Base-by-base conservation (phyloP, 2,329 filamentous ascomycete genomes). In the Zymoseptoria tritici region DNA sequence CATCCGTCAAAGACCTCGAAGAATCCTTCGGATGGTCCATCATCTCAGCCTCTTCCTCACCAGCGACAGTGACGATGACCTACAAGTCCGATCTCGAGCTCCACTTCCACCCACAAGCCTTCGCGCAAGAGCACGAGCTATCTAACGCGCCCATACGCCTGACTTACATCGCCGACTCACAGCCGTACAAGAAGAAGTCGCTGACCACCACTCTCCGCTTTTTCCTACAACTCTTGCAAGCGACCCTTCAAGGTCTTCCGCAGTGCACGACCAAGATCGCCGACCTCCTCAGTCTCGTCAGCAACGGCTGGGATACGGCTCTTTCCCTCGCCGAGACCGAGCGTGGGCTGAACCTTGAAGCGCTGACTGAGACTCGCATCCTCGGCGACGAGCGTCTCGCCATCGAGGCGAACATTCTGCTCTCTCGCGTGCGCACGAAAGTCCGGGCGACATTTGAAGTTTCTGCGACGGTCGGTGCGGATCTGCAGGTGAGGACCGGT, bases 21-120 rank as follows among this genome's bases (percentile, higher is more conserved):
- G 80, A 81, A 60, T 74, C 82, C 57, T 79, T 86, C 68, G 87
- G 87, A 57, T 94, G 90, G 90, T 81, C 83, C 26, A 85, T 93
- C 62, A 85, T 82, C 2, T 77, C 79, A 3, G 71, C 71, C 11
- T 84, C 87, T 19, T 81, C 87, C 21, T 77, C 81, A 1, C 82
- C 80, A 19, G 83, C 81, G 1, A 83, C 78, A 2, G 74, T 91
- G n/a, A 90, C 88, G 0, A 86, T 93, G 83, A 84, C 83, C 3
- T 91, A 91, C 75, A 80, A 79, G 65, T 83, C 83, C 46, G 86
- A 90, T 64, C 83, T 93, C 49, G 85, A 91, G 70, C 80, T 93
- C 9, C 85, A 86, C 58, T 88, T 93, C 69, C 85, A 91, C 66
- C 80, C 85, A 2, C 74, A 80, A 0, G 79, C 85, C 0, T 90